A percentile compares a stretch with the other conserved stretches of the same genome.
These are phyloP conservation scores for Termitomyces eurrhizus DNA, from an alignment of 768 basidiomycete species.

Conservation along the genomic window DNA sequence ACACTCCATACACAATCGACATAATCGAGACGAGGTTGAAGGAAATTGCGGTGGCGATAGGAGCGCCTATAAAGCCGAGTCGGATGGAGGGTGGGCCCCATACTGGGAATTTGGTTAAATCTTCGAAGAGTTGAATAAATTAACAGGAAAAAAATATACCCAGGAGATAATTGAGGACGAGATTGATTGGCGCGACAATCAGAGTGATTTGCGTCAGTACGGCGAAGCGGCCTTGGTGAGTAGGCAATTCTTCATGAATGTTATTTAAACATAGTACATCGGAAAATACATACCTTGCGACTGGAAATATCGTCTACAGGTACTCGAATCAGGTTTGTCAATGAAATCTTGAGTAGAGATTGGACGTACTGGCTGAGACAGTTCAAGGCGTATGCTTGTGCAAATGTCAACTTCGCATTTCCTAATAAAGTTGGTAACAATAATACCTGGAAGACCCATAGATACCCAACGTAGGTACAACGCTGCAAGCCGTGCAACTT, in stretches of 20 bases:
- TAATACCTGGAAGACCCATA: constrained; percentile 69
- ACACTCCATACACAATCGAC: constrained; percentile 61
- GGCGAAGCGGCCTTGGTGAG: constrained; percentile 60
- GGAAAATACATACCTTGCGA: constrained; percentile 56
- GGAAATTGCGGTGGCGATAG: constrained; percentile 82
- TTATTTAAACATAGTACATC: neutral
- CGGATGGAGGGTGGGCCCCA: constrained; percentile 81
- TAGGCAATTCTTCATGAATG: neutral
- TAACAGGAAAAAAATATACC: constrained; percentile 38
- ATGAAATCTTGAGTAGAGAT: neutral
- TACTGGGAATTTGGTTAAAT: constrained; percentile 33
- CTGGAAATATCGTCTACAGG: constrained; percentile 67
- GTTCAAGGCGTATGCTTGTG: constrained; percentile 46
- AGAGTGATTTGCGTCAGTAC: constrained; percentile 83
- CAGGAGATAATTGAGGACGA: constrained; percentile 78
- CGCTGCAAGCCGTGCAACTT: constrained; percentile 74
- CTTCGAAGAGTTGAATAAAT: neutral
- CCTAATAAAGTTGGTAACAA: constrained; percentile 1
- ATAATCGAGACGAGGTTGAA: constrained; percentile 77
- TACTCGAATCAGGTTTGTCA: neutral
- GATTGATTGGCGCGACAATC: constrained; percentile 83
- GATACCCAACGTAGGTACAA: constrained; percentile 74
- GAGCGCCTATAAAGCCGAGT: constrained; percentile 90
- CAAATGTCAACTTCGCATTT: neutral
- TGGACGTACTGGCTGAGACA: constrained; percentile 39